Evolutionary conservation across 2,329 filamentous ascomycete genomes (phyloP).

Genomic region (Monosporascus ibericus): DNA sequence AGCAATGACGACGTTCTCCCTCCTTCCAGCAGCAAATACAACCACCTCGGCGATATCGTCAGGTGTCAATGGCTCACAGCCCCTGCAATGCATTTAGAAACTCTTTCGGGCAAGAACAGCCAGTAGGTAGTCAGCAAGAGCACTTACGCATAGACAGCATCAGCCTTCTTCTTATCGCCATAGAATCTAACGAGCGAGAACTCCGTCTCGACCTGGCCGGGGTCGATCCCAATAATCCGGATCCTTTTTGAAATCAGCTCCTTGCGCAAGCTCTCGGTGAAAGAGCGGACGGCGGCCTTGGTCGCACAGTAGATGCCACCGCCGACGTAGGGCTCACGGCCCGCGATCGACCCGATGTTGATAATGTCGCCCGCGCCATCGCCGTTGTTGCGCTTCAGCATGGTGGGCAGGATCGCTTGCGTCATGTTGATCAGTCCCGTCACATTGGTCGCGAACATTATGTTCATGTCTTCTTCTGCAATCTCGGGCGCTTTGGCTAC

Average conservation of each 20-base stretch:
- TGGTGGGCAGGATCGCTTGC: constrained; percentile 78
- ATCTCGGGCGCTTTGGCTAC: constrained; percentile 83
- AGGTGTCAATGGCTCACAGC: constrained; percentile 60
- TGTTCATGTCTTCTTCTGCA: constrained; percentile 68
- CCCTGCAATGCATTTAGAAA: constrained; percentile 15
- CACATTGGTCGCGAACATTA: constrained; percentile 92
- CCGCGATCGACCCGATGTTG: constrained; percentile 62
- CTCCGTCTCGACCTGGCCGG: constrained; percentile 75
- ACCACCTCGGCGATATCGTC: constrained; percentile 75
- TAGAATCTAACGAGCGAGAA: constrained; percentile 72
- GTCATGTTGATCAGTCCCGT: constrained; percentile 95
- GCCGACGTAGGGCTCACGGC: constrained; percentile 65
- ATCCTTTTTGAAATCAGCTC: constrained; percentile 66
- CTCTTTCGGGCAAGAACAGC: neutral
- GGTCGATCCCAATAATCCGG: constrained; percentile 68
- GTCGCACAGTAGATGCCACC: constrained; percentile 76
- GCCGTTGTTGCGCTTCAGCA: constrained; percentile 67
- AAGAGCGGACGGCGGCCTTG: constrained; percentile 68
- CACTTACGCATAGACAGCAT: constrained; percentile 59
- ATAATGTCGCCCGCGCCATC: constrained; percentile 82
- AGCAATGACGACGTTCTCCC: constrained; percentile 75
- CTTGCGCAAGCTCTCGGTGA: constrained; percentile 64
- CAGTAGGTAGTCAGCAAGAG: neutral
- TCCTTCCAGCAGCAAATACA: constrained; percentile 68
- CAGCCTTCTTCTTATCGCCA: constrained; percentile 71